These are phyloP conservation scores for Crithidia mellificae DNA, from an alignment of 208 protist genomes.

Conservation along the genomic window DNA sequence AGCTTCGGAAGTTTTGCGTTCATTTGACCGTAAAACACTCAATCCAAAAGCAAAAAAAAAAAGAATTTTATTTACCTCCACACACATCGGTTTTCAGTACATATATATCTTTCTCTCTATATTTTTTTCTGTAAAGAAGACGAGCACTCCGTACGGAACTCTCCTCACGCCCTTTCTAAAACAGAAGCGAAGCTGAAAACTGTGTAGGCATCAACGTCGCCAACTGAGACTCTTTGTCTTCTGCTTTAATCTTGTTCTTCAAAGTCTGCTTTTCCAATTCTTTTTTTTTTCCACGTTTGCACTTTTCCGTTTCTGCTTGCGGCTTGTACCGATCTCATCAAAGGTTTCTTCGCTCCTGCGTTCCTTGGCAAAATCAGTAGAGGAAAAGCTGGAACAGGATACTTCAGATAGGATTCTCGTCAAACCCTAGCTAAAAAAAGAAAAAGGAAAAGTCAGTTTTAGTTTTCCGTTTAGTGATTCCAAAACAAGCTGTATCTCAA, in stretches of 20 bases:
- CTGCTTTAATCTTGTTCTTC: background rate
- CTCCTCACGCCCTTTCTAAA: no score
- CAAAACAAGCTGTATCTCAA: slow-evolving; percentile 16
- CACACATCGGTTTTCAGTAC: background rate
- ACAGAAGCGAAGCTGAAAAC: background rate
- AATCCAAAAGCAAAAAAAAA: slow-evolving; percentile 4
- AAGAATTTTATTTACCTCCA: background rate
- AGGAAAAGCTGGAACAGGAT: slow-evolving; percentile 10
- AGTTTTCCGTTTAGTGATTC: background rate
- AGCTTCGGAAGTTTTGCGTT: background rate
- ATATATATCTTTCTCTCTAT: background rate
- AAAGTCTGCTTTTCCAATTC: background rate
- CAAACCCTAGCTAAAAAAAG: background rate
- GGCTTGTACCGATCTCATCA: no score
- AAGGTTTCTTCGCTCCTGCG: no score
- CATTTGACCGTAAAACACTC: background rate
- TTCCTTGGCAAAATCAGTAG: slow-evolving; percentile 12
- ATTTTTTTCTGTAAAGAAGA: background rate
- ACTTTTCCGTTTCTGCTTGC: slow-evolving; percentile 8
- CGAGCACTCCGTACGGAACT: slow-evolving; percentile 5
- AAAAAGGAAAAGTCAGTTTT: background rate
- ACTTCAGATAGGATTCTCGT: no score
- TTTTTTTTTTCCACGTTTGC: slow-evolving; percentile 1
- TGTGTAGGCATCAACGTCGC: background rate
- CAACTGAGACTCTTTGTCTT: slow-evolving; percentile 2